These are phyloP conservation scores for Bimuria novae-zelandiae DNA, from an alignment of 2,329 filamentous ascomycete species.

Conservation along the genomic window DNA sequence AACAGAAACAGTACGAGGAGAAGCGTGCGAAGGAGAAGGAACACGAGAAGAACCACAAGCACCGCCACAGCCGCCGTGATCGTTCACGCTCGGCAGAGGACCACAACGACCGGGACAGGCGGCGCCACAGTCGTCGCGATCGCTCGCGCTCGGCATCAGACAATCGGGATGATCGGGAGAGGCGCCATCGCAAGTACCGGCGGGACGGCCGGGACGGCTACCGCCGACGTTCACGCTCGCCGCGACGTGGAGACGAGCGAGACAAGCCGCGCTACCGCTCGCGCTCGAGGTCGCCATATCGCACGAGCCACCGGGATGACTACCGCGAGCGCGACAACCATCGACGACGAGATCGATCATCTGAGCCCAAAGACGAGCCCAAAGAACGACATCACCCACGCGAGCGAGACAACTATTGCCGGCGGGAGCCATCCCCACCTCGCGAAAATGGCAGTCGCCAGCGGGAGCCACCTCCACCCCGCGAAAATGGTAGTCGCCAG, in stretches of 20 bases:
- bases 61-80: conserved; percentile 33
- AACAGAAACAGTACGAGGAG: conserved; percentile 43
- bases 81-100: conserved; percentile 32
- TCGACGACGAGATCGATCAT: conserved; percentile 27
- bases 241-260: conserved; percentile 9
- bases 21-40: conserved; percentile 44
- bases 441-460: conserved; percentile 10
- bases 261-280: conserved; percentile 28
- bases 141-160: conserved; percentile 44
- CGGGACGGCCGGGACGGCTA: conserved; percentile 22
- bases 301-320: conserved; percentile 23
- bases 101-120: conserved; percentile 17
- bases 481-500: no score
- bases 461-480: conserved; percentile 13
- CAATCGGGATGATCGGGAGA: conserved; percentile 34
- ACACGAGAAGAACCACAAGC: conserved; percentile 54
- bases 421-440: conserved; percentile 11
- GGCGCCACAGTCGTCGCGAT: conserved; percentile 35
- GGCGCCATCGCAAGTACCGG: conserved; percentile 33
- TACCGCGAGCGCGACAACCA: conserved; percentile 21
- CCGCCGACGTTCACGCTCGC: conserved; percentile 12
- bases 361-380: conserved; percentile 11
- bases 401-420: conserved; percentile 1
- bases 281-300: conserved; percentile 30
- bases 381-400: neutral